phyloP scores from a whole-genome alignment of 2,329 filamentous ascomycete species.

The Venturiaceae sp. region DNA sequence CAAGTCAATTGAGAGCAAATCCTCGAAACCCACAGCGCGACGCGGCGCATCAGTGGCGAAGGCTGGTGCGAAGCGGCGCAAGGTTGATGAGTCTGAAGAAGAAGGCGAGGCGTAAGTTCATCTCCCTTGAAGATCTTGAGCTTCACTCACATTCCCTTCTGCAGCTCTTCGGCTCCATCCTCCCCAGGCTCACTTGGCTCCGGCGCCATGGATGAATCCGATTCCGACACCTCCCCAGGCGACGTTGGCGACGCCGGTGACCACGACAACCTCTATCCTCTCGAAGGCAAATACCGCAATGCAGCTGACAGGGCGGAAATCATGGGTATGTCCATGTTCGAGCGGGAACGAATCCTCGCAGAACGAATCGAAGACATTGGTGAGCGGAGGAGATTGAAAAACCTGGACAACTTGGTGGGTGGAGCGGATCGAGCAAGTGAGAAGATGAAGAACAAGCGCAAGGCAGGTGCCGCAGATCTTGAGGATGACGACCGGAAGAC shows the following conservation, averaged over 20 bases:
- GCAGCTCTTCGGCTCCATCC: constrained; percentile 58
- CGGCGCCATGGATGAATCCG: constrained; percentile 75
- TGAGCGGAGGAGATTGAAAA: constrained; percentile 70
- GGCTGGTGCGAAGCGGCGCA: constrained; percentile 35
- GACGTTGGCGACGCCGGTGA: constrained; percentile 43
- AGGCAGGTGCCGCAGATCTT: constrained; percentile 66
- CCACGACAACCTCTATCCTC: constrained; percentile 62
- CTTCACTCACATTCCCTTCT: constrained; percentile 9
- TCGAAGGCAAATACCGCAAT: constrained; percentile 72
- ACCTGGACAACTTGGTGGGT: constrained; percentile 62
- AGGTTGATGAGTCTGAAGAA: constrained; percentile 55
- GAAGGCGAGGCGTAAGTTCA: constrained; percentile 74
- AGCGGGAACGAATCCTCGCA: constrained; percentile 82
- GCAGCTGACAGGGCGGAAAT: constrained; percentile 51
- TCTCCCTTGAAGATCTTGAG: constrained; percentile 9
- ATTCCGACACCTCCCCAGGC: constrained; percentile 38
- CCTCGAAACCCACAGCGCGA: constrained; percentile 18
- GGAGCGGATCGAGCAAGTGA: constrained; percentile 37
- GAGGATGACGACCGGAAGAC: constrained; percentile 70
- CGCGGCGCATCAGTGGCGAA: constrained; percentile 33
- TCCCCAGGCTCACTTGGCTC: constrained; percentile 70
- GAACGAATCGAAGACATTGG: constrained; percentile 79
- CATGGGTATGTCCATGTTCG: constrained; percentile 77
- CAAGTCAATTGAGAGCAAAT: constrained; percentile 1
- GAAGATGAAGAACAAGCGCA: constrained; percentile 49